Conservation (phyloP, 1,139 yeast species). For the Sugiyamaella grinbergsii region DNA sequence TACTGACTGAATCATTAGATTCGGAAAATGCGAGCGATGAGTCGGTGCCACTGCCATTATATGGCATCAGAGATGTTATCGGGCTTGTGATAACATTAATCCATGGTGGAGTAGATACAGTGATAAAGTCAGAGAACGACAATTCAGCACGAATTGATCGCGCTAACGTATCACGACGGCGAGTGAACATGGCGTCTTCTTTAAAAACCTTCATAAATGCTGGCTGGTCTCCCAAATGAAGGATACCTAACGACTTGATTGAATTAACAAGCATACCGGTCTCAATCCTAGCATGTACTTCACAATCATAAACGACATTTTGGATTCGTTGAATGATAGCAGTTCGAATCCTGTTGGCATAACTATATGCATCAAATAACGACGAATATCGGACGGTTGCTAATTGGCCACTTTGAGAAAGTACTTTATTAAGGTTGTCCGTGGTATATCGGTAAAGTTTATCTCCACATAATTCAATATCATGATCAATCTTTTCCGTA, state of each 20-base stretch:
- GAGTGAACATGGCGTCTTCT: conserved; percentile 80
- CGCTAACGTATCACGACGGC: conserved; percentile 63
- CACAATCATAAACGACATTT: conserved; percentile 65
- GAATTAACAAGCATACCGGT: conserved; percentile 64
- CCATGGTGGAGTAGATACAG: conserved; percentile 43
- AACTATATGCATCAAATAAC: conserved; percentile 64
- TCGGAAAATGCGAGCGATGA: not conserved
- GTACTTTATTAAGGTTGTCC: conserved; percentile 53
- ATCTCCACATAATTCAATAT: conserved; percentile 63
- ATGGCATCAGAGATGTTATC: not conserved
- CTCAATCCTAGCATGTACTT: conserved; percentile 61
- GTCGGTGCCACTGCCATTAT: not conserved
- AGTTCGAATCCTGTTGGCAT: conserved; percentile 68
- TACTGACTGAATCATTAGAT: not conserved
- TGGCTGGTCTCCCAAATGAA: conserved; percentile 54
- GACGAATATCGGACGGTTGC: conserved; percentile 65
- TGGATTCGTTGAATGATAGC: conserved; percentile 66
- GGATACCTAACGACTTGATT: conserved; percentile 58
- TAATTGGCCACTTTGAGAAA: conserved; percentile 58
- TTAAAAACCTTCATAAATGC: conserved; percentile 64
- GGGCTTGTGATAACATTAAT: conserved; percentile 21
- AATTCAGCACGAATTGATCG: conserved; percentile 62
- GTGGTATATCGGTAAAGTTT: conserved; percentile 65
- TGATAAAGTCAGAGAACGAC: conserved; percentile 70
- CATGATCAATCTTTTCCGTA: conserved; percentile 59